Evolutionary conservation across 1,139 yeast genomes (phyloP), one percentile per base, ranked within the genome.

Genomic region (Candida tetrigidarum): DNA sequence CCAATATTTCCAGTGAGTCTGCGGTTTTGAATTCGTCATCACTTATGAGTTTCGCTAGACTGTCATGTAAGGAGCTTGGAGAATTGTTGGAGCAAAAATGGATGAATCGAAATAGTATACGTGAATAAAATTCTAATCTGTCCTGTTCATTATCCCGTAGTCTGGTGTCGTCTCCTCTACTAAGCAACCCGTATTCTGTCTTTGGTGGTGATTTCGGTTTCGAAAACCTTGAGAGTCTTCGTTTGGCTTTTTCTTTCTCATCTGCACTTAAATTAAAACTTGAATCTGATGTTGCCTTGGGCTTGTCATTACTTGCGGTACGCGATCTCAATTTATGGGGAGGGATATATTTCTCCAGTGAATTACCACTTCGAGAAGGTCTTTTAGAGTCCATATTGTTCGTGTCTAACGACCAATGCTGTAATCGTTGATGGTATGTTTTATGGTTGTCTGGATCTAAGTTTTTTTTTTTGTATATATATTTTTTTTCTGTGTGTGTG

Each of bases 151-250:
- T 77, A 11, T 65, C 53, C 49, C 77, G 82, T 22, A 83, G 62
- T 35, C 78, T 58, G 40, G 59, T 58, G 49, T 80, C 86, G 45
- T 81, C 86, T 0, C 87, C 87, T 43, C 87, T 64, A 51, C 87
- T 81, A 1, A 80, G 62, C 37, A 74, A 66, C 0, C 88, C 88
- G 53, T 74, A 80, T 5, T 47, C 41, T 12, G 40, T 19, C 23
- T 33, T 44, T 42, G 23, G 43, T 37, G 11, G 41, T 39, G 12
- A 37, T 30, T 28, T 34, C 9, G 51, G 45, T 14, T 49, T 47
- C 5, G 43, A 30, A 44, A 63, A 63, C 39, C 66, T 39, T 5
- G 46, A 45, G 8, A 52, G 51, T 50, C 67, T 46, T 40, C 47
- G 46, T 15, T 33, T 41, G n/a, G 45, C 41, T 43, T 54, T 54